Conservation (phyloP, 139 green algal genomes). For the Chloropicon primus region DNA sequence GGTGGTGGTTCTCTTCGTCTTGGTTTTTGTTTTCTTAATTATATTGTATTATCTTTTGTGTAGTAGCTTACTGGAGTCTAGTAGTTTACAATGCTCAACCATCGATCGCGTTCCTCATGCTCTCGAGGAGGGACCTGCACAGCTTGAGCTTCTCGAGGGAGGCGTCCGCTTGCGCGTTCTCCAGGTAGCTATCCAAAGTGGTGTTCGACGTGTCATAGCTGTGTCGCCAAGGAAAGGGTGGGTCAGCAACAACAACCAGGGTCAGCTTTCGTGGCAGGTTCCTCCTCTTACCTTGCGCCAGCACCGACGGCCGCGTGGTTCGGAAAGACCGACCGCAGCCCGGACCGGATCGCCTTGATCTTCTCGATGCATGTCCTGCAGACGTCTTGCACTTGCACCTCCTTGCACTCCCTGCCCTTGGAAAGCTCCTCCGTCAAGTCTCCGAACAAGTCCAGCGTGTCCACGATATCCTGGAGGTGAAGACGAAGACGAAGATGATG, state of each 20-base stretch:
- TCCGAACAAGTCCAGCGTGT: neutral
- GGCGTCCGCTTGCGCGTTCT: neutral
- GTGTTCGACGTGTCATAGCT: neutral
- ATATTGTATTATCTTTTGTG: too few species aligned
- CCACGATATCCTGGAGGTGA: neutral
- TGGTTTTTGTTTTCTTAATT: too few species aligned
- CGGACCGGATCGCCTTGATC: neutral
- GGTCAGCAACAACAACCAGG: too few species aligned
- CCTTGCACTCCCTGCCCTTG: neutral
- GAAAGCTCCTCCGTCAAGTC: neutral
- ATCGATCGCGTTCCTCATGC: neutral
- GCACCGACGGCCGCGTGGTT: neutral
- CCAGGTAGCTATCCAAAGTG: neutral
- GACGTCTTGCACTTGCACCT: neutral
- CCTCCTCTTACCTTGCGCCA: too few species aligned
- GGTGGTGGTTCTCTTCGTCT: too few species aligned
- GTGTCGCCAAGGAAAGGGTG: too few species aligned
- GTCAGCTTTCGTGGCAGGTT: too few species aligned
- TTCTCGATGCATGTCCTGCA: neutral
- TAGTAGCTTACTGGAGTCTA: too few species aligned
- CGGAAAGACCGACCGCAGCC: neutral
- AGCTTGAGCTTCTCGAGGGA: neutral
- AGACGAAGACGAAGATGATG: neutral
- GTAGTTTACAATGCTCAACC: too few species aligned
- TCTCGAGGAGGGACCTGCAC: neutral